phyloP scores from a whole-genome alignment of 768 basidiomycete species.

The Lactarius evosmus region DNA sequence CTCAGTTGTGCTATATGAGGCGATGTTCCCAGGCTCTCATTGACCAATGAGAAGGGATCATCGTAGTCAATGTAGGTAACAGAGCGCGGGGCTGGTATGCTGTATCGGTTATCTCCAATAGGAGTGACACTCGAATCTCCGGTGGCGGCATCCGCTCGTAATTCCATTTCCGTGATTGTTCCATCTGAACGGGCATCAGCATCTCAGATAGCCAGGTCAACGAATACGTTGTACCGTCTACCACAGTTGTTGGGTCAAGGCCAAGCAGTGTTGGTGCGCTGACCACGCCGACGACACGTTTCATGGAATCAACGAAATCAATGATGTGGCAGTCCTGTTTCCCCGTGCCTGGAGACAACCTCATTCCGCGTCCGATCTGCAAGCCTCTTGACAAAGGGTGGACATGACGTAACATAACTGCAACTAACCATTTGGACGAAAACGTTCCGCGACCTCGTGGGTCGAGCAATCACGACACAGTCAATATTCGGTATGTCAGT shows the following conservation, averaged over 20 bases:
- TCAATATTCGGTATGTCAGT: constrained; percentile 95
- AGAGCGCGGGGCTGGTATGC: constrained; percentile 53
- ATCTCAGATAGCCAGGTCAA: constrained; percentile 2
- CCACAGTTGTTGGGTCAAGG: constrained; percentile 64
- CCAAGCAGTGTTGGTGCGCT: constrained; percentile 84
- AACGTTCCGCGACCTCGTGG: constrained; percentile 84
- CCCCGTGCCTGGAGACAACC: constrained; percentile 74
- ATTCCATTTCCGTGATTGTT: constrained; percentile 47
- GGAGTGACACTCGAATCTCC: constrained; percentile 25
- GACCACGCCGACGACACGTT: constrained; percentile 65
- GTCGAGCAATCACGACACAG: constrained; percentile 82
- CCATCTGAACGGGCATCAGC: constrained; percentile 42
- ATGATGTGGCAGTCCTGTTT: constrained; percentile 86
- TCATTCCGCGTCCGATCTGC: constrained; percentile 90
- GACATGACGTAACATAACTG: neutral
- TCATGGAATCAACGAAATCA: constrained; percentile 81
- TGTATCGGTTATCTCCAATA: constrained; percentile 12
- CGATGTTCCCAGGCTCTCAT: constrained; percentile 43
- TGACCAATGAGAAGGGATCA: constrained; percentile 61
- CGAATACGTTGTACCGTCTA: constrained; percentile 49
- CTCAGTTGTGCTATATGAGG: constrained; percentile 57
- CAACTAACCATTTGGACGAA: constrained; percentile 87
- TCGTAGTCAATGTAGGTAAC: constrained; percentile 77
- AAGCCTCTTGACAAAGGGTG: neutral
- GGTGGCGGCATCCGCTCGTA: constrained; percentile 35